phyloP scores from a whole-genome alignment of 2,329 filamentous ascomycete genomes.

The Paraphoma chrysanthemicola region DNA sequence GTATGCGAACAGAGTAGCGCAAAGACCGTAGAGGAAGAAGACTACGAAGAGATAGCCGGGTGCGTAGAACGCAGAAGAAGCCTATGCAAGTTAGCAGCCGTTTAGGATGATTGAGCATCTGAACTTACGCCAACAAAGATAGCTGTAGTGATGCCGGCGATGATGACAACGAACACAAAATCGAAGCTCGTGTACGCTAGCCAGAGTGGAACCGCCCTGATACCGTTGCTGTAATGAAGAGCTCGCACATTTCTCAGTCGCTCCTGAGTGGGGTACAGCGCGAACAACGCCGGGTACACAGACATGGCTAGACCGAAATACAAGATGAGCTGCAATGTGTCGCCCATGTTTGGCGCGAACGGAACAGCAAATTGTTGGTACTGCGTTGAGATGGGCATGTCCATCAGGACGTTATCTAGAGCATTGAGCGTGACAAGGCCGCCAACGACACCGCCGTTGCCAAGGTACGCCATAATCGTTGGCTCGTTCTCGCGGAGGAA shows the following conservation, averaged over 20 bases:
- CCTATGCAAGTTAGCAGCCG: constrained; percentile 29
- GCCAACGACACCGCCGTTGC: constrained; percentile 66
- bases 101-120: too few relatives aligned
- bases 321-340: constrained; percentile 78
- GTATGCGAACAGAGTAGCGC: constrained; percentile 79
- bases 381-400: constrained; percentile 72
- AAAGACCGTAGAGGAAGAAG: constrained; percentile 80
- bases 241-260: constrained; percentile 79
- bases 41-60: constrained; percentile 83
- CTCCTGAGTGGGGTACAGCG: constrained; percentile 87
- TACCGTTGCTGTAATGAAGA: constrained; percentile 90
- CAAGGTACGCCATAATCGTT: constrained; percentile 75
- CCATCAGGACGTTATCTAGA: constrained; percentile 77
- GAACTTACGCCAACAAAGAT: constrained; percentile 67
- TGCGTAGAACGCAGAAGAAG: constrained; percentile 74
- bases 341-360: constrained; percentile 71
- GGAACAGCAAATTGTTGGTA: constrained; percentile 80
- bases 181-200: constrained; percentile 83
- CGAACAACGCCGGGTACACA: constrained; percentile 84
- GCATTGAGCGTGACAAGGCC: constrained; percentile 87
- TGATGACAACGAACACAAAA: constrained; percentile 73
- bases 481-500: constrained; percentile 71
- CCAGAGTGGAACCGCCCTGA: constrained; percentile 83
- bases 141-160: constrained; percentile 70
- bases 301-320: constrained; percentile 83